These are phyloP conservation scores for Reutealis trisperma DNA, from an alignment of 345 rosid species.

Conservation along the genomic window DNA sequence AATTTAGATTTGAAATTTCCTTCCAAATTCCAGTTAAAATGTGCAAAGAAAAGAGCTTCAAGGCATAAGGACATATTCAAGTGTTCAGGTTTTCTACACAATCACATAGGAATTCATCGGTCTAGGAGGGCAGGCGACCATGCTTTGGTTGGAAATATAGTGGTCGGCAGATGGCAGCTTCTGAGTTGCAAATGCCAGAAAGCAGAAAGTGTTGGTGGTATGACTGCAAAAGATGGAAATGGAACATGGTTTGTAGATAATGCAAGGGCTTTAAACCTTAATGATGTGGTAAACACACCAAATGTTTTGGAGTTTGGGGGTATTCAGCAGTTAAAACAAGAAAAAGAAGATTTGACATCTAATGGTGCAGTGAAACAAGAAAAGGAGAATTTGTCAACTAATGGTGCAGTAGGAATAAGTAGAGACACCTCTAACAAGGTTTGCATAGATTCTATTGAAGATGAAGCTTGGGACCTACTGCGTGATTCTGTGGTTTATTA, in stretches of 20 bases:
- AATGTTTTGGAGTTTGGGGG: constrained; percentile 38
- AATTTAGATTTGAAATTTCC: constrained; percentile 25
- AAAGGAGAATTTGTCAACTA: constrained; percentile 11
- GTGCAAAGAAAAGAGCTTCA: constrained; percentile 31
- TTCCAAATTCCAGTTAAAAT: constrained; percentile 25
- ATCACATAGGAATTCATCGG: constrained; percentile 18
- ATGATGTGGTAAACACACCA: constrained; percentile 30
- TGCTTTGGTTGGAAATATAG: constrained; percentile 16
- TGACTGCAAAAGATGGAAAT: constrained; percentile 37
- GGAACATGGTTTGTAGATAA: constrained; percentile 39
- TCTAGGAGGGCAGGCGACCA: constrained; percentile 7
- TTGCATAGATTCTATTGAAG: constrained; percentile 50
- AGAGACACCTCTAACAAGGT: constrained; percentile 29
- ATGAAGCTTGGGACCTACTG: constrained; percentile 90
- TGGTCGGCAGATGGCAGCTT: constrained; percentile 11
- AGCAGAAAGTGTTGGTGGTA: constrained; percentile 42
- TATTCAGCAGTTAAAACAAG: constrained; percentile 37
- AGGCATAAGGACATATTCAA: constrained; percentile 21
- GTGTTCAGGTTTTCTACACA: constrained; percentile 29
- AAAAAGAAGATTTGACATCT: constrained; percentile 31
- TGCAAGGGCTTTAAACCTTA: constrained; percentile 42
- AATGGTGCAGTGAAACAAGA: constrained; percentile 30
- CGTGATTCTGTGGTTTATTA: constrained; percentile 71
- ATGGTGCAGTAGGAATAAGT: constrained; percentile 22
- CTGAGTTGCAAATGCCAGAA: constrained; percentile 54